Evolutionary conservation across 2,329 filamentous ascomycete genomes (phyloP).

Genomic region (Cercospora zeina): DNA sequence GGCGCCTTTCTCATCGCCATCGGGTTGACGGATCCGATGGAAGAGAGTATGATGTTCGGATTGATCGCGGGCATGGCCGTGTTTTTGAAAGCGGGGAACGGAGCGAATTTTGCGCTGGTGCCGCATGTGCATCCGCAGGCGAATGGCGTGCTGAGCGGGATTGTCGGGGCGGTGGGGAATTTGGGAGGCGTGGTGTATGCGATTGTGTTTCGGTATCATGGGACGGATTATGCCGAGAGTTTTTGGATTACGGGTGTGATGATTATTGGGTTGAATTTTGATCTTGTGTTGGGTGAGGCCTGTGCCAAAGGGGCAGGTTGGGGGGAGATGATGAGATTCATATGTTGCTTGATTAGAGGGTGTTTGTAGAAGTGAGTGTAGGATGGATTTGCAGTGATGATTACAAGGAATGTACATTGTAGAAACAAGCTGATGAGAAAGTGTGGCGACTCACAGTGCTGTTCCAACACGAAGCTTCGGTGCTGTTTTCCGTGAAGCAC

Average conservation of each 20-base stretch:
- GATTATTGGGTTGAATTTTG: slow-evolving; percentile 67
- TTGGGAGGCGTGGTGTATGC: slow-evolving; percentile 82
- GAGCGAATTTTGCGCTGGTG: slow-evolving; percentile 80
- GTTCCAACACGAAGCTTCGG: too few relatives aligned
- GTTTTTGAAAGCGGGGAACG: slow-evolving; percentile 82
- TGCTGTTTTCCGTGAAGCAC: too few relatives aligned
- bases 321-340: background rate
- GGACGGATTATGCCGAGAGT: slow-evolving; percentile 65
- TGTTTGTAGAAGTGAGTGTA: background rate
- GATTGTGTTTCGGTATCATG: slow-evolving; percentile 75
- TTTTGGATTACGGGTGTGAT: slow-evolving; percentile 83
- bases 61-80: slow-evolving; percentile 74
- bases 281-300: slow-evolving; percentile 63
- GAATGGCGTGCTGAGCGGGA: slow-evolving; percentile 75
- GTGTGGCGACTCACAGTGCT: too few relatives aligned
- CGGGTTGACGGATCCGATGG: slow-evolving; percentile 61
- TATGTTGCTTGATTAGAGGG: too few relatives aligned
- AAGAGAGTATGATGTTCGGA: slow-evolving; percentile 68
- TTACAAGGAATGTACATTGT: background rate
- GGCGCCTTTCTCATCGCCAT: slow-evolving; percentile 63
- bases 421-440: too few relatives aligned
- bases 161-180: slow-evolving; percentile 77
- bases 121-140: slow-evolving; percentile 81
- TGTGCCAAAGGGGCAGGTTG: slow-evolving; percentile 46
- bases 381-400: too few relatives aligned